Conservation (phyloP, 78 protist genomes). For the Diacronema lutheri region DNA sequence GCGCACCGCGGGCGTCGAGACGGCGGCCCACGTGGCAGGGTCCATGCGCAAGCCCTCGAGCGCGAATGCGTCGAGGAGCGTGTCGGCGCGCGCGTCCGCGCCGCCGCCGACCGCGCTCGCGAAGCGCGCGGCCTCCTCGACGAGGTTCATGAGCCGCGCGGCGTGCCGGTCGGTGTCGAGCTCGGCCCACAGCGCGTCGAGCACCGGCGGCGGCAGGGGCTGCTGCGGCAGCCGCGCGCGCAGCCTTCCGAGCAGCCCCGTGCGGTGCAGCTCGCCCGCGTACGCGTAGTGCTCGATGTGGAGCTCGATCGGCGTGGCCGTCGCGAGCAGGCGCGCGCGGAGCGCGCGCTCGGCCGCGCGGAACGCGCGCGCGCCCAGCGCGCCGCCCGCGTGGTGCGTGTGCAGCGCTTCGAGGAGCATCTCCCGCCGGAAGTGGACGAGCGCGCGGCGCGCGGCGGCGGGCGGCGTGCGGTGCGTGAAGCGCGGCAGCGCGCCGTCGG, state of each 20-base stretch:
- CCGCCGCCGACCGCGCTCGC: neutral
- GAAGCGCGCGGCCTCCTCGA: slow-evolving; percentile 2
- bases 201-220: neutral
- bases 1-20: neutral
- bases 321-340: neutral
- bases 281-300: slow-evolving; percentile 22
- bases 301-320: neutral
- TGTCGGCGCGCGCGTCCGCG: neutral
- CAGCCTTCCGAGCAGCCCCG: slow-evolving; percentile 1
- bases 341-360: neutral
- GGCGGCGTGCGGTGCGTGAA: slow-evolving; percentile 1
- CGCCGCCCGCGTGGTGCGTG: neutral
- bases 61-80: neutral
- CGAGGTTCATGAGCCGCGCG: neutral
- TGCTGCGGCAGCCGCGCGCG: slow-evolving; percentile 2
- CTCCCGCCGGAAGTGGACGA: neutral
- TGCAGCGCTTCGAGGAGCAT: neutral
- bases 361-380: neutral
- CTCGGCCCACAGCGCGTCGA: neutral
- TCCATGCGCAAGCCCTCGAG: neutral
- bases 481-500: neutral
- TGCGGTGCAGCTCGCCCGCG: neutral
- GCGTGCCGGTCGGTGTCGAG: slow-evolving; percentile 7
- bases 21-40: neutral
- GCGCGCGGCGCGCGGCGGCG: neutral